These are phyloP conservation scores for Exsudoporus frostii DNA, from an alignment of 768 basidiomycete species.

Conservation along the genomic window DNA sequence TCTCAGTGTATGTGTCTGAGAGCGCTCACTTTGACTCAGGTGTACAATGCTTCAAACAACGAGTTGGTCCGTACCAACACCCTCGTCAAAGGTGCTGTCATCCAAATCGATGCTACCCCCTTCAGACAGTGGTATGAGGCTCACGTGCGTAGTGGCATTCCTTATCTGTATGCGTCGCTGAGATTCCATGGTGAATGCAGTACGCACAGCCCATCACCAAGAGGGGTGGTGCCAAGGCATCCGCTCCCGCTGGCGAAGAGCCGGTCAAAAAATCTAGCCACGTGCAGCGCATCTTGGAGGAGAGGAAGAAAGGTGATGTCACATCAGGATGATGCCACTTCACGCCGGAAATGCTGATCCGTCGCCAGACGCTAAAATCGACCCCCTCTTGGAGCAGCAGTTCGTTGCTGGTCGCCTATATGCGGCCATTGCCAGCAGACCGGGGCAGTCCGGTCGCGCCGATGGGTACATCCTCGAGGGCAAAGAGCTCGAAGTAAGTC, in stretches of 20 bases:
- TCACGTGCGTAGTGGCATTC: slow-evolving; percentile 61
- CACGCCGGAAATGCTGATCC: slow-evolving; percentile 16
- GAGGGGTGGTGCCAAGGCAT: slow-evolving; percentile 63
- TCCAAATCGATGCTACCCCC: slow-evolving; percentile 96
- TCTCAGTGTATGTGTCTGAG: background rate
- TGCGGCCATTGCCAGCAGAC: slow-evolving; percentile 89
- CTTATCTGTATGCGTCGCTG: background rate
- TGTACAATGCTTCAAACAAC: slow-evolving; percentile 99
- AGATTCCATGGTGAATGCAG: slow-evolving; percentile 37
- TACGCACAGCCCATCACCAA: slow-evolving; percentile 95
- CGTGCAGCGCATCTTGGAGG: slow-evolving; percentile 80
- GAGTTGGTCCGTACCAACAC: slow-evolving; percentile 99
- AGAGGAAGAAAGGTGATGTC: slow-evolving; percentile 81
- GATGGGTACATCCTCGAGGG: slow-evolving; percentile 99
- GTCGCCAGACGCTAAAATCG: slow-evolving; percentile 79
- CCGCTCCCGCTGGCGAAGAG: slow-evolving; percentile 45
- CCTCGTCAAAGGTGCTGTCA: slow-evolving; percentile 93
- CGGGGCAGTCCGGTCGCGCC: slow-evolving; percentile 93
- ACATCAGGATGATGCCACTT: slow-evolving; percentile 1
- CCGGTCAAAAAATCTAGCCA: slow-evolving; percentile 87
- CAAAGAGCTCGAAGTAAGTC: slow-evolving; percentile 89
- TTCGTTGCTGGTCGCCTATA: slow-evolving; percentile 95
- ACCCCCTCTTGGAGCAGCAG: slow-evolving; percentile 82
- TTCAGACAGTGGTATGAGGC: slow-evolving; percentile 99
- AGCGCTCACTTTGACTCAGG: slow-evolving; percentile 42